Conservation (phyloP, 169 alveolate species). For the Sarcocystis neurona region DNA sequence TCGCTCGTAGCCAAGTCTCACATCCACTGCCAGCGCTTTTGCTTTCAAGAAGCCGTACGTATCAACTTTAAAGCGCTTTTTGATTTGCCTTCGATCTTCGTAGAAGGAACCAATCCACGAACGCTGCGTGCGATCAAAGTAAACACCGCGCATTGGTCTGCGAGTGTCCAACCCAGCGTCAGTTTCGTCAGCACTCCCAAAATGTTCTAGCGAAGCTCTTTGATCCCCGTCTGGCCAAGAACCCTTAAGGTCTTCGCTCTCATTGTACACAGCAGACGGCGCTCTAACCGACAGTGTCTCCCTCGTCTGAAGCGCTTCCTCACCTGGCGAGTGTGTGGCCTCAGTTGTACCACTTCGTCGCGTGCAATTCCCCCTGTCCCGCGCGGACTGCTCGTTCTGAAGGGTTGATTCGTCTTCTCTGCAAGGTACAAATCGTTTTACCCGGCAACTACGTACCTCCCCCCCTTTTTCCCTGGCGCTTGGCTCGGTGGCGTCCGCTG, state of each 20-base stretch:
- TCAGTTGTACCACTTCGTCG: background rate
- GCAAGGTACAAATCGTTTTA: too few species aligned
- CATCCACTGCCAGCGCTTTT: constrained; percentile 42
- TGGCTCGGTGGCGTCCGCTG: too few species aligned
- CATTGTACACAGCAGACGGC: background rate
- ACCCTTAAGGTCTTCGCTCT: background rate
- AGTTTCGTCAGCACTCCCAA: background rate
- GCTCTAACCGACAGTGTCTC: background rate
- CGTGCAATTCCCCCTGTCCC: too few species aligned
- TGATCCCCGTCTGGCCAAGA: background rate
- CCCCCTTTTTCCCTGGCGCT: too few species aligned
- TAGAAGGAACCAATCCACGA: constrained; percentile 58
- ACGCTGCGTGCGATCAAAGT: constrained; percentile 51
- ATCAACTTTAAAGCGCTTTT: constrained; percentile 46
- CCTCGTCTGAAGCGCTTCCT: background rate
- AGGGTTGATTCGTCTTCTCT: too few species aligned
- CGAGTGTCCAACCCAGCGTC: background rate
- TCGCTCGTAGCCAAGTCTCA: constrained; percentile 44
- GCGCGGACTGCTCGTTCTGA: too few species aligned
- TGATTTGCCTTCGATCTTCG: constrained; percentile 51
- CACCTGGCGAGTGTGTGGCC: background rate
- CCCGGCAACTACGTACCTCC: too few species aligned
- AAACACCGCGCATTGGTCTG: constrained; percentile 56
- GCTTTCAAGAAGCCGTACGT: constrained; percentile 53
- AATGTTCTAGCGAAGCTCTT: background rate